Percentiles rank a stretch among this genome's conserved stretches.
These are phyloP conservation scores for Kodamaea lidongshanica DNA, from an alignment of 805 yeast species.

Conservation along the genomic window DNA sequence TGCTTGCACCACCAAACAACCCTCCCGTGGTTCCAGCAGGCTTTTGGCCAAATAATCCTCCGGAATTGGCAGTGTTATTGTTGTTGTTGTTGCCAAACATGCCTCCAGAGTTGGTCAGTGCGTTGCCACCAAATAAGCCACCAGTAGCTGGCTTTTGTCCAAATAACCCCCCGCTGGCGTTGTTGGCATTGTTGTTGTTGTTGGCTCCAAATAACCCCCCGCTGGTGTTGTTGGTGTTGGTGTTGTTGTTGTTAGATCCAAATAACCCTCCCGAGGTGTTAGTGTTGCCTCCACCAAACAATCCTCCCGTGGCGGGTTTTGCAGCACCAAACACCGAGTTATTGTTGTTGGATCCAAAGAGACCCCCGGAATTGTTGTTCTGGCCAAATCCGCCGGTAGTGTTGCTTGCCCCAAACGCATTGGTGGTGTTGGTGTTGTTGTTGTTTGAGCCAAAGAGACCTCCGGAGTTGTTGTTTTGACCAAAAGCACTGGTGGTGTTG, in stretches of 20 bases:
- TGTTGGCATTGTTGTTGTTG: constrained; percentile 8
- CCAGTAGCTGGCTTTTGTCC: constrained; percentile 14
- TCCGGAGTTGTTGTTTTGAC: constrained; percentile 11
- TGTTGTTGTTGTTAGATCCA: constrained; percentile 23
- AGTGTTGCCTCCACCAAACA: constrained; percentile 2
- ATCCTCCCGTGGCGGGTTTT: constrained; percentile 14
- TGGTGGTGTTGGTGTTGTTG: constrained; percentile 9
- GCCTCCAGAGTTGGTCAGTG: constrained; percentile 10
- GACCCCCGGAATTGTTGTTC: constrained; percentile 14
- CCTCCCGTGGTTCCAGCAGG: constrained; percentile 14
- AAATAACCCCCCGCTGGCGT: constrained; percentile 21
- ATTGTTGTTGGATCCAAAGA: constrained; percentile 16
- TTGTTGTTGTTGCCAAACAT: constrained; percentile 2
- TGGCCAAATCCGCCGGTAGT: constrained; percentile 17
- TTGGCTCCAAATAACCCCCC: constrained; percentile 23
- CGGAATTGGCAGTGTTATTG: constrained; percentile 12
- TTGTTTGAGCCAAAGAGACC: constrained; percentile 1
- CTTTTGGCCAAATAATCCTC: constrained; percentile 43
- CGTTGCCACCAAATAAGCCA: constrained; percentile 14
- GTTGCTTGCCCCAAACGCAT: constrained; percentile 21
- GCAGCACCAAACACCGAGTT: constrained; percentile 15
- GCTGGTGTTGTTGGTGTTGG: constrained; percentile 16
- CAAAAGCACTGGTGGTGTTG: constrained; percentile 21
- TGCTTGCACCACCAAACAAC: constrained; percentile 25
- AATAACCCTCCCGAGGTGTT: constrained; percentile 32